A percentile compares a stretch with the other conserved stretches of the same genome.
Evolutionary conservation across 2,329 filamentous ascomycete species (phyloP).

Genomic region (Gliomastix tumulicola): DNA sequence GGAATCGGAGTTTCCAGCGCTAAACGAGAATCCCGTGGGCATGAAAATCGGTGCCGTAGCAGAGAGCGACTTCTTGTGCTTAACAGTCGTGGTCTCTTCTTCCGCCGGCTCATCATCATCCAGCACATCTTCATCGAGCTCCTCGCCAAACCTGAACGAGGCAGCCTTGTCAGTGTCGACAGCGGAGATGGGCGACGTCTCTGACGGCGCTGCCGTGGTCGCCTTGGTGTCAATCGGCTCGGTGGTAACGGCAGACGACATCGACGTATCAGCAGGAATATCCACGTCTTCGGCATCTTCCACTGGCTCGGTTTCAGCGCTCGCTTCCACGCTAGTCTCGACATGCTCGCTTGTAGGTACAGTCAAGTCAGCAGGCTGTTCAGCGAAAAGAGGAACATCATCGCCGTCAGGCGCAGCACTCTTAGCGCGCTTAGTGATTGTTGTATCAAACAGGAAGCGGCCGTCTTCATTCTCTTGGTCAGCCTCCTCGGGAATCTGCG

Average conservation of each 20-base stretch:
- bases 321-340: conserved; percentile 10
- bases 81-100: conserved; percentile 4
- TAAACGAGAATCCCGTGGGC: conserved; percentile 28
- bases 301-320: conserved; percentile 9
- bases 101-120: conserved; percentile 26
- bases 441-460: conserved; percentile 54
- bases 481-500: conserved; percentile 19
- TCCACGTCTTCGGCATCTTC: conserved; percentile 31
- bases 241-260: conserved; percentile 45
- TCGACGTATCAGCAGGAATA: conserved; percentile 39
- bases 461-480: conserved; percentile 48
- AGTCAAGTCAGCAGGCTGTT: conserved; percentile 26
- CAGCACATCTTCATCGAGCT: conserved; percentile 38
- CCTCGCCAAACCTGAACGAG: conserved; percentile 54
- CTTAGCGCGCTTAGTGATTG: conserved; percentile 69
- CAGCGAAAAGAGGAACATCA: conserved; percentile 68
- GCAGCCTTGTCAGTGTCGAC: conserved; percentile 35
- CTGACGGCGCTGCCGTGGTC: conserved; percentile 44
- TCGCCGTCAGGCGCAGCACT: conserved; percentile 60
- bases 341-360: conserved; percentile 1
- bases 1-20: too few relatives aligned
- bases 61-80: conserved; percentile 56
- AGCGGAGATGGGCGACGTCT: conserved; percentile 43
- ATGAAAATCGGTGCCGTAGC: conserved; percentile 65
- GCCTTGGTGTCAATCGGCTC: conserved; percentile 47